These are phyloP conservation scores for Gamsiella multidivaricata DNA, from an alignment of 192 early-diverging fungal genomes.

Conservation along the genomic window DNA sequence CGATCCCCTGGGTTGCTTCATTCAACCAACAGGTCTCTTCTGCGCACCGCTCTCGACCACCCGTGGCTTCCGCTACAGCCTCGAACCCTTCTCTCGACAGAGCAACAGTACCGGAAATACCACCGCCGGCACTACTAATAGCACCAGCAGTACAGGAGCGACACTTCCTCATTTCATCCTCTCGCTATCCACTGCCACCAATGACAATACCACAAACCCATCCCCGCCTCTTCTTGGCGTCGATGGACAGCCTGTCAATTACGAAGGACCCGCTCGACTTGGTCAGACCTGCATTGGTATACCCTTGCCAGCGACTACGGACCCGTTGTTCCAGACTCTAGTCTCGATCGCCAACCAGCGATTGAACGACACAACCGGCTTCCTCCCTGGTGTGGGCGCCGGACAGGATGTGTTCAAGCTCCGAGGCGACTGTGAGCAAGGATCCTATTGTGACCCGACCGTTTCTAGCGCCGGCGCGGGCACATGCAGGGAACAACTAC, in stretches of 20 bases:
- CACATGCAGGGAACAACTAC: slow-evolving; percentile 27
- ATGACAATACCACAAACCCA: slow-evolving; percentile 19
- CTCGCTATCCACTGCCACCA: slow-evolving; percentile 10
- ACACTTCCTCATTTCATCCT: slow-evolving; percentile 6
- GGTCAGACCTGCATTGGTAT: slow-evolving; percentile 30
- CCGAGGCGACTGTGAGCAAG: slow-evolving; percentile 36
- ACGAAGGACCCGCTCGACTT: slow-evolving; percentile 23
- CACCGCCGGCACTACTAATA: background rate
- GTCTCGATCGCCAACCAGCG: slow-evolving; percentile 20
- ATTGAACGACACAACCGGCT: slow-evolving; percentile 9
- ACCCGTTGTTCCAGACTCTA: slow-evolving; percentile 39
- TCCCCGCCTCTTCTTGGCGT: slow-evolving; percentile 23
- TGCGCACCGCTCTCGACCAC: slow-evolving; percentile 43
- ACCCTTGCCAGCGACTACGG: slow-evolving; percentile 6
- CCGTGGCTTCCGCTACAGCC: slow-evolving; percentile 28
- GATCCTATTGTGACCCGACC: slow-evolving; percentile 29
- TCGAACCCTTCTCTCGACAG: slow-evolving; percentile 6
- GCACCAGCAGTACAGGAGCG: background rate
- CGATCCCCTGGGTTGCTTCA: slow-evolving; percentile 29
- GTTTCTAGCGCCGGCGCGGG: slow-evolving; percentile 10
- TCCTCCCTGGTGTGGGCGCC: slow-evolving; percentile 12
- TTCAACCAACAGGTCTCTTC: slow-evolving; percentile 27
- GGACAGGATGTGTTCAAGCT: slow-evolving; percentile 17
- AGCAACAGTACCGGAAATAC: background rate
- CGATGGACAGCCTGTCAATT: slow-evolving; percentile 24